A percentile compares a stretch with the other conserved stretches of the same genome.
These are phyloP conservation scores for Tinospora cordifolia DNA, from an alignment of 164 flowering plant species.

Conservation along the genomic window DNA sequence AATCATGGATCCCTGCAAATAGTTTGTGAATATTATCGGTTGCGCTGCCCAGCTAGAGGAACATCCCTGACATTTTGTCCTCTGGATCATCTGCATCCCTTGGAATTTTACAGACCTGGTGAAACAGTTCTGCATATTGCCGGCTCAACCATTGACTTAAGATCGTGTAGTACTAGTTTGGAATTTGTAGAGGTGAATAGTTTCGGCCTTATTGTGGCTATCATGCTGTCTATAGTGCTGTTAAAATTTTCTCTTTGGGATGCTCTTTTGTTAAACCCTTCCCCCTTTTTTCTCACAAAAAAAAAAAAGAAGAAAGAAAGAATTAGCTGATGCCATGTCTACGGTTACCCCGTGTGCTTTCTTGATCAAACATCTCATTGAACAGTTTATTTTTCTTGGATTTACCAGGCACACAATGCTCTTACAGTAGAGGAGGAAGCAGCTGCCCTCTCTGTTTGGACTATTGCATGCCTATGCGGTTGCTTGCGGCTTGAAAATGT, in stretches of 20 bases:
- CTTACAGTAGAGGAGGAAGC: slow-evolving; percentile 90
- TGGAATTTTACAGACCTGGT: slow-evolving; percentile 70
- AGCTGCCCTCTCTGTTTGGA: slow-evolving; percentile 73
- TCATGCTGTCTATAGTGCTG: background rate
- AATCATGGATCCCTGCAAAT: slow-evolving; percentile 78
- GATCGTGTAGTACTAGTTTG: slow-evolving; percentile 69
- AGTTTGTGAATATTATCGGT: slow-evolving; percentile 66
- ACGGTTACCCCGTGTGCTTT: no score
- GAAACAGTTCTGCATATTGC: slow-evolving; percentile 51
- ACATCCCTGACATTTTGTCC: slow-evolving; percentile 67
- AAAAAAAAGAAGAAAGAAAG: background rate
- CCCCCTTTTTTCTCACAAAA: no score
- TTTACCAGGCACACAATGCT: slow-evolving; percentile 61
- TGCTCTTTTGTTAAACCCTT: background rate
- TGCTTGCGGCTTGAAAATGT: slow-evolving; percentile 86
- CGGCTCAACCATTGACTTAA: slow-evolving; percentile 71
- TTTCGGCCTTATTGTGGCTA: background rate
- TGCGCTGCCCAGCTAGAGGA: slow-evolving; percentile 64
- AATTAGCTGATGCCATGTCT: no score
- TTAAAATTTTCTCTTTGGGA: slow-evolving; percentile 1
- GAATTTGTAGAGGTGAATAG: slow-evolving; percentile 69
- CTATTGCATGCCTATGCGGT: slow-evolving; percentile 88
- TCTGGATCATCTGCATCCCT: slow-evolving; percentile 81
- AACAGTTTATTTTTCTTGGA: slow-evolving; percentile 16
- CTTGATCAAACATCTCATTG: background rate